Base-by-base conservation (phyloP, 2,329 filamentous ascomycete genomes). In the Sporothrix variecibatus region DNA sequence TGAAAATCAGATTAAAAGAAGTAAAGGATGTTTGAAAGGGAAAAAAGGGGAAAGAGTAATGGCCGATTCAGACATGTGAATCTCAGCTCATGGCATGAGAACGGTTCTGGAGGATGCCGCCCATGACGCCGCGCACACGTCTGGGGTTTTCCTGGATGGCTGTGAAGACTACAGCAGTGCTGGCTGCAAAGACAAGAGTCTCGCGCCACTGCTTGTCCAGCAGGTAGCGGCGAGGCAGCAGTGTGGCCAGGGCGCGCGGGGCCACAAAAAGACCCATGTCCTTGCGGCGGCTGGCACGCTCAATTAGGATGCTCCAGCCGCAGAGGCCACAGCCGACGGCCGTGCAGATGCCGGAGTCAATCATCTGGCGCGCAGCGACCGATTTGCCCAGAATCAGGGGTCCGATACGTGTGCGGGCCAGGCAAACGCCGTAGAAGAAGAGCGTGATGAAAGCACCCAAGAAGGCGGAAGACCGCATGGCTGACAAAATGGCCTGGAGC, bases 371-470 rank as follows among this genome's bases (percentile, higher is more conserved):
- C 31, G 83, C 79, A 0, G 80, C 77, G 0, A 81, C 81, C 75
- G 89, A 86, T 23, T 80, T 84, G n/a, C 89, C 87, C 31, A 95
- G 83, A 15, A 95, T 28, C 46, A 81, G 87, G 0, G 94, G 94
- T 0, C 94, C 94, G 7, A 96, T 75, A 12, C 93, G 87, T 1
- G 91, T 94, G 62, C 94, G 89, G 6, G 90, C 86, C 0, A 97
- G 88, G 80, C 94, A 97, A 3, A 97, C 92, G 38, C 92, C 91
- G 80, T 97, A 97, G 84, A 95, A 97, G 81, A 95, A 96, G 12
- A 94, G 83, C 0, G 89, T 85, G 77, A 97, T 92, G 81, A 95
- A 97, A 0, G 90, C 84, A 2, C 90, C 93, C 1, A 97, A 86
- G 80, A 97, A 96, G 0, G 91, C 87, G 0, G 93, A 94, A 5